Base-by-base conservation (phyloP, 2,329 filamentous ascomycete species). In the Chrysosporium queenslandicum region DNA sequence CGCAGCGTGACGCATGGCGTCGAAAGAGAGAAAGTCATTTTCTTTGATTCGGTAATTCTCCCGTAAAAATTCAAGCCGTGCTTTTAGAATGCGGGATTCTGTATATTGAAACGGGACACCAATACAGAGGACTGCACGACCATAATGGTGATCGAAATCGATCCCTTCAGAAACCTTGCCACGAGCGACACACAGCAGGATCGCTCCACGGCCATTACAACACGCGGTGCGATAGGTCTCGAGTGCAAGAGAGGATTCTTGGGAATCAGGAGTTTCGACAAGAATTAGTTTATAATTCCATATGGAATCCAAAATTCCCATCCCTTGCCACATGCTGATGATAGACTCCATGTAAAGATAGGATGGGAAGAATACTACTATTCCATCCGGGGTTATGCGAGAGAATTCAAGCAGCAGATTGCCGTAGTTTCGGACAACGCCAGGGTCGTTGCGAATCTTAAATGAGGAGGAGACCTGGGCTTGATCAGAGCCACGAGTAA, bases 341-440 rank as follows among this genome's bases (percentile, higher is more conserved):
- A 97, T 97, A 49, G 86, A 92, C 66, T 98, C 92, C 92, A 98
- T 97, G 72, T 98, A 98, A 1, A 98, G 78, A 63, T 98, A 98
- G 0, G 89, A 95, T 0, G 92, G 94, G 67, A 98, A 98, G 75
- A 98, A 98, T 36, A 98, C 92, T n/a, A 98, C 92, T 68, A 98
- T 83, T 29, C 92, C 92, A 63, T 98, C 92, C 0, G 92, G 94
- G 0, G 92, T 98, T 58, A 97, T 83, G 67, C 91, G 94, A 50
- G 89, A 87, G 66, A 98, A 97, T 66, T 98, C 92, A 6, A 90
- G 92, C 29, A 98, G 75, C 1, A 98, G 77, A 58, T 85, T 92
- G 41, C 92, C 94, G 61, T 96, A 98, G 67, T 98, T 98, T 45
- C 92, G 82, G 25, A 98, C 89, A n/a, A 97, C 91, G 56, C 87